Evolutionary conservation across 31 red algal genomes (phyloP).

Genomic region (Odonthalia washingtoniensis): DNA sequence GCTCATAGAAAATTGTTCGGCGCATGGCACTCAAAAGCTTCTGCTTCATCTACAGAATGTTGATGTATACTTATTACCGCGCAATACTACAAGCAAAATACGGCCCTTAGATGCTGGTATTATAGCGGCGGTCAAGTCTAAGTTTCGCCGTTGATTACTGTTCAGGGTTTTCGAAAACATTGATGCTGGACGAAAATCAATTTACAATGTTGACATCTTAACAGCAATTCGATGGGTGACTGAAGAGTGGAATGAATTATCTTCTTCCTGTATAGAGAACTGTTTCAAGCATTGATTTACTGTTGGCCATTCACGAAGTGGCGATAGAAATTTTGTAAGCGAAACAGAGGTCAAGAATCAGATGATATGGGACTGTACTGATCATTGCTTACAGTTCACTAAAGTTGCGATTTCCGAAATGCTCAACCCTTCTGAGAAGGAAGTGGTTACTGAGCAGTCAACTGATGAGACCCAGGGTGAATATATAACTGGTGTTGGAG

Average conservation of each 20-base stretch:
- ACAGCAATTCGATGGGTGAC: no score
- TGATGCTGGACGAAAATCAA: no score
- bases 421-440: background rate
- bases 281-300: constrained; percentile 37
- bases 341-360: no score
- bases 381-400: no score
- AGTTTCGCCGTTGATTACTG: background rate
- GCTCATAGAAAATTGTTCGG: constrained; percentile 36
- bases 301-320: constrained; percentile 11
- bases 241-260: no score
- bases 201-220: no score
- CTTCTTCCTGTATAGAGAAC: background rate
- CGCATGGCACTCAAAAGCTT: background rate
- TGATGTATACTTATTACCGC: background rate
- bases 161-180: constrained; percentile 10
- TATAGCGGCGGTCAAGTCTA: constrained; percentile 9
- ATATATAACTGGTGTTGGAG: no score
- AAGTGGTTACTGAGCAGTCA: background rate
- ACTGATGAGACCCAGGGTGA: no score
- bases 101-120: constrained; percentile 19
- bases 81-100: no score
- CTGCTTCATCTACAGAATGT: background rate
- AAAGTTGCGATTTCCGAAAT: background rate
- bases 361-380: no score
- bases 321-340: no score